Percentiles rank a stretch among this genome's conserved stretches.
These are phyloP conservation scores for Melocanna baccifera DNA, from an alignment of 176 grass and related monocot species.

Conservation along the genomic window DNA sequence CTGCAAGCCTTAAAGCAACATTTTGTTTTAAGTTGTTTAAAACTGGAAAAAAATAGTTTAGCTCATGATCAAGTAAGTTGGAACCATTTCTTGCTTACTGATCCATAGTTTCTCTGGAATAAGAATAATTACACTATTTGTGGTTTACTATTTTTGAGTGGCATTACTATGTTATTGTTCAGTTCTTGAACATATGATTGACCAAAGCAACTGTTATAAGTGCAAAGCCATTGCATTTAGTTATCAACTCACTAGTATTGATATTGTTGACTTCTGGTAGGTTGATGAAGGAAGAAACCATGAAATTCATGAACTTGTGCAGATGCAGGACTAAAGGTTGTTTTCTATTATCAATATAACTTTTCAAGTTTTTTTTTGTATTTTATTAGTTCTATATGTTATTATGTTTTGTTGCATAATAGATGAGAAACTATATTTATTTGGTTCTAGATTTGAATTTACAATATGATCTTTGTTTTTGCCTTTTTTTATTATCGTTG, in stretches of 20 bases:
- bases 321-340: constrained; percentile 83
- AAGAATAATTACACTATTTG: background rate
- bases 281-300: constrained; percentile 98
- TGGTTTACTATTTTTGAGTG: constrained; percentile 4
- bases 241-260: constrained; percentile 11
- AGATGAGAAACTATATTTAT: background rate
- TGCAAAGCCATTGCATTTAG: background rate
- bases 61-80: background rate
- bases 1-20: background rate
- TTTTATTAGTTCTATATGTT: constrained; percentile 14
- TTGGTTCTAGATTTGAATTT: background rate
- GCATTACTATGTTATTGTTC: background rate
- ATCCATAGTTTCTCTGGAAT: background rate
- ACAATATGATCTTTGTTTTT: constrained; percentile 16
- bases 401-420: background rate
- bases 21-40: background rate
- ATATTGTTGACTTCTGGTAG: constrained; percentile 46
- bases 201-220: background rate
- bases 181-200: background rate
- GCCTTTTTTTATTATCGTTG: background rate
- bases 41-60: background rate
- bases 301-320: constrained; percentile 90
- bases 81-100: background rate
- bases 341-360: constrained; percentile 29
- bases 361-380: background rate